Base-by-base conservation (phyloP, 805 yeast genomes). In the Candida germanica region DNA sequence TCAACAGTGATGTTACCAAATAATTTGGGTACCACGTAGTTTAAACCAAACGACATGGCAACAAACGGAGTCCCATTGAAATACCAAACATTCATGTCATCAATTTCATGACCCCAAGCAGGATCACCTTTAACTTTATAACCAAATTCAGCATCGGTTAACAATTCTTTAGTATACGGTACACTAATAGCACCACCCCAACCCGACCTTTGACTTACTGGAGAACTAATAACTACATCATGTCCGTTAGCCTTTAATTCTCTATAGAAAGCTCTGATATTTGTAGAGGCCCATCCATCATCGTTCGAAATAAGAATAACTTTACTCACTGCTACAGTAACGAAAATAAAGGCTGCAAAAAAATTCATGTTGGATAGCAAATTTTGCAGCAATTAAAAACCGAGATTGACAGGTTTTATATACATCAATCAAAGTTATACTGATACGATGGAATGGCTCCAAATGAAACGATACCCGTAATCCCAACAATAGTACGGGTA, bases 61-160 rank as follows among this genome's bases (percentile, higher is more conserved):
- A 75, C 64, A 30, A 76, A 73, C 41, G 79, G 79, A n/a, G 78
- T 69, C 42, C 75, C 78, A 46, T 72, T 70, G 60, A 74, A 71
- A 52, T 74, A 74, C 78, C 79, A 74, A 43, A 68, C 54, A 40
- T 69, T 62, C 36, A 25, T 17, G 31, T 49, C 46, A 34, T 49
- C 38, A n/a, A 34, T 47, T 39, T 74, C 79, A 45, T 69, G 69
- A 31, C 77, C 79, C 77, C 77, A 74, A 15, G 77, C 63, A 43
- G 78, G 76, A 15, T 63, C 62, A 28, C 79, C 80, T 3, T 49
- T 54, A 39, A 59, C 60, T 42, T 61, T 66, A 52, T 70, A 72
- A 26, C 46, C 49, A 45, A 74, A 74, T 39, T 64, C 69, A 35
- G 70, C 78, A 42, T 70, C 65, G 17, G 60, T 56, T 31, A 29